Conservation (phyloP, 1,284 basidiomycete species). For the Ceratobasidium sp. region DNA sequence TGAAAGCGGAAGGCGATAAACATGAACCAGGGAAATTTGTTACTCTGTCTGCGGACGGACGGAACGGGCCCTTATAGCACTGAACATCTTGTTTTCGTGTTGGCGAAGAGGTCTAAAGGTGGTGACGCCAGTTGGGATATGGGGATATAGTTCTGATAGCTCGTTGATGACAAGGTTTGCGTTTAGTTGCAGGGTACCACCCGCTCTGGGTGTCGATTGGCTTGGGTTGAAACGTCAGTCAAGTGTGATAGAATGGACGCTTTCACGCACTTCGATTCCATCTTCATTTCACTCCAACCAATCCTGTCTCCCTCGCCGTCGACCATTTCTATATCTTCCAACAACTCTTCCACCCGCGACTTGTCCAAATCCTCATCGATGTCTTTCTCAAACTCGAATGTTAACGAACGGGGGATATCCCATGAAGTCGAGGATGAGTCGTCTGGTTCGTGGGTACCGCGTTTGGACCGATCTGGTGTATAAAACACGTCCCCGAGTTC, state of each 20-base stretch:
- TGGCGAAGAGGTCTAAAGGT: neutral
- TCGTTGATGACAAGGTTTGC: constrained; percentile 10
- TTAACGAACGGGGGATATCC: constrained; percentile 26
- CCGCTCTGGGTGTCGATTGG: neutral
- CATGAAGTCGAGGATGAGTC: constrained; percentile 21
- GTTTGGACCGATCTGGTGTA: neutral
- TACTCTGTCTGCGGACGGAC: no score
- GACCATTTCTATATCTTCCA: constrained; percentile 3
- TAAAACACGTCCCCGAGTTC: constrained; percentile 25
- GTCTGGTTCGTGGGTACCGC: neutral
- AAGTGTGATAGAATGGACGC: no score
- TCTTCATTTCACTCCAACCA: constrained; percentile 6
- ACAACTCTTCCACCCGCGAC: constrained; percentile 23
- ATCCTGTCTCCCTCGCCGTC: neutral
- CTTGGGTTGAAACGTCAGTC: neutral
- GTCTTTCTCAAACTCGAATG: neutral
- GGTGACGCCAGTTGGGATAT: neutral
- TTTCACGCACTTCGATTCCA: neutral
- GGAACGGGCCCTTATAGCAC: neutral
- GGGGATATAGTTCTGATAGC: constrained; percentile 9
- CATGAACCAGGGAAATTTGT: no score
- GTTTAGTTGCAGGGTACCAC: constrained; percentile 1
- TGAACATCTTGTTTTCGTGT: constrained; percentile 3
- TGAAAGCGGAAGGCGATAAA: neutral
- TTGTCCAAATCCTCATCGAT: constrained; percentile 17